A percentile compares a stretch with the other conserved stretches of the same genome.
Evolutionary conservation across 1,284 basidiomycete genomes (phyloP).

Genomic region (Sporisorium graminicola): DNA sequence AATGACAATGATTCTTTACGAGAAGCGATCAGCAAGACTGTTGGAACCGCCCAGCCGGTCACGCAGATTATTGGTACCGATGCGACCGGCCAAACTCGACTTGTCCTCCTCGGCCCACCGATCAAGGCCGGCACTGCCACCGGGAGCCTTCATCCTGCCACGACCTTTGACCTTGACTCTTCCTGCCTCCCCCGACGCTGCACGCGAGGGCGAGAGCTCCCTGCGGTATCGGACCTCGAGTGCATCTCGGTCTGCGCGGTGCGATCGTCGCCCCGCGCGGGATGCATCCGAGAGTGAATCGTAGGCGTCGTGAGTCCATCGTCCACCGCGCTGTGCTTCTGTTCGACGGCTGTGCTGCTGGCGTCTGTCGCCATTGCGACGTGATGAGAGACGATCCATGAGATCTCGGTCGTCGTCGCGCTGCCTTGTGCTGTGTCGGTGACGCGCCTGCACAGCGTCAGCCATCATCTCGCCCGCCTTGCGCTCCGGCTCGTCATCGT

Average conservation of each 20-base stretch:
- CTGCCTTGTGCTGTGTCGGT: not conserved
- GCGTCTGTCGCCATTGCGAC: not conserved
- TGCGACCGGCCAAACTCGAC: not conserved
- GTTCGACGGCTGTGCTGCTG: constrained; percentile 2
- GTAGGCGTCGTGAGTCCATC: constrained; percentile 45
- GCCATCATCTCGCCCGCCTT: constrained; percentile 44
- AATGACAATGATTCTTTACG: not conserved
- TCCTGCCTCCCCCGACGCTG: not conserved
- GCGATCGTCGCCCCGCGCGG: constrained; percentile 13
- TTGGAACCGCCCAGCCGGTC: constrained; percentile 13
- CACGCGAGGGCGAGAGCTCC: constrained; percentile 43
- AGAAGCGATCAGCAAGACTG: constrained; percentile 33
- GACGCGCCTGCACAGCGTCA: constrained; percentile 18
- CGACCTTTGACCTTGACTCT: constrained; percentile 42
- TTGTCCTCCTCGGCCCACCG: constrained; percentile 12
- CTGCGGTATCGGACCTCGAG: constrained; percentile 33
- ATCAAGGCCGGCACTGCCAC: constrained; percentile 11
- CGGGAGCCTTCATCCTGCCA: constrained; percentile 52
- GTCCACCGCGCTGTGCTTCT: not conserved
- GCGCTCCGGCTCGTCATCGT: constrained; percentile 25
- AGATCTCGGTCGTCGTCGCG: constrained; percentile 29
- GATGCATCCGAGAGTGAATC: constrained; percentile 7
- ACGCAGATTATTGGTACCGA: constrained; percentile 2
- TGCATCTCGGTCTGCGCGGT: constrained; percentile 13
- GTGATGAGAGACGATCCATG: constrained; percentile 21